Base-by-base conservation (phyloP, 1,284 basidiomycete species). In the Tetrapyrgos nigripes region DNA sequence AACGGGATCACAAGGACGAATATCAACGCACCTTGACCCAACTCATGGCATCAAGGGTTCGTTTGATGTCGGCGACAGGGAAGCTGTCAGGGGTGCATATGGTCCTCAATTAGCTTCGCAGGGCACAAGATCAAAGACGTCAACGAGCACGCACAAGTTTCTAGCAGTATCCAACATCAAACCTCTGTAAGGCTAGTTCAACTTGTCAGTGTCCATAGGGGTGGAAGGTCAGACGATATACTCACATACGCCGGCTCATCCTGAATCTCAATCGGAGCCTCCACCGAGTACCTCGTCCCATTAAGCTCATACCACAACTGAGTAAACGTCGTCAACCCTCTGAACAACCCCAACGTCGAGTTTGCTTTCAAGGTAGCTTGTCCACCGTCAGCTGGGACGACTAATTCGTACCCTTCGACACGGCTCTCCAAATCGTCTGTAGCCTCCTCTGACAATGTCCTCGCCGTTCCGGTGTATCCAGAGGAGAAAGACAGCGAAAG, bases 41-140 rank as follows among this genome's bases (percentile, higher is more conserved):
- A 60, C 88, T 88, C 93, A 96, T 95, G 1, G 91, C 87, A 64
- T 95, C 90, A 19, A 97, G 72, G 6, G 89, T 91, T 29, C 88
- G 83, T 58, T 88, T 81, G 67, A 96, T 84, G 64, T 91, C 87
- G 0, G 69, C 50, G 6, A 89, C 79, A 0, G 89, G 82, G 75
- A 88, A 92, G 70, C 89, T 91, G 61, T 6, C 28, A 51, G 33
- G 40, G 59, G 14, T 40, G 31, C 19, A 17, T 1, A 26, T 26
- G 33, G 45, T 50, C 27, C 14, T 47, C 55, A 21, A 53, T 33
- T 58, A 40, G 37, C 49, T 46, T 23, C 43, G 17, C 3, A 45
- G 24, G 43, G n/a, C 6, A n/a, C n/a, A 23, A 17, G 43, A 6
- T 17, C 23, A 49, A 27, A 8, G 8, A 19, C 40, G 14, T 17